Evolutionary conservation across 306 rosid genomes (phyloP).

Genomic region (Betula pendula): DNA sequence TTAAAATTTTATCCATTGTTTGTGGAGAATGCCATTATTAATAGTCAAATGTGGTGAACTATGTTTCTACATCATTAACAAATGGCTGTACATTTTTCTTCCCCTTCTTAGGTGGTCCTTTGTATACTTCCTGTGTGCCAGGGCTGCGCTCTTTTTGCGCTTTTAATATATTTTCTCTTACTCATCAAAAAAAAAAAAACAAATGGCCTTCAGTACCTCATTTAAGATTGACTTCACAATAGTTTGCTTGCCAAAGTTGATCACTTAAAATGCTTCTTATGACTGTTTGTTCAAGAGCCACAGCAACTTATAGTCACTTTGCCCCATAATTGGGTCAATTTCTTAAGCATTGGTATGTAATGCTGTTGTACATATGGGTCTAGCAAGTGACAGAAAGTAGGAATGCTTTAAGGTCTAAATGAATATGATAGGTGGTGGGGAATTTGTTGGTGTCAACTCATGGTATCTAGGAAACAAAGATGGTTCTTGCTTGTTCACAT

Average conservation of each 20-base stretch:
- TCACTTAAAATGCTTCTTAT: background rate
- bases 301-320: background rate
- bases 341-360: background rate
- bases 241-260: background rate
- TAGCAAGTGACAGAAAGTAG: background rate
- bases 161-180: too few relatives aligned
- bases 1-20: constrained; percentile 5
- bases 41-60: background rate
- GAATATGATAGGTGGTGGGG: background rate
- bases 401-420: background rate
- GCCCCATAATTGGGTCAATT: background rate
- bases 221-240: background rate
- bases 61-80: background rate
- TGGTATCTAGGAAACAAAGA: background rate
- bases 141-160: too few relatives aligned
- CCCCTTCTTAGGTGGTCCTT: too few relatives aligned
- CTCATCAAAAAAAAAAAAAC: too few relatives aligned
- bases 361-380: background rate
- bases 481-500: background rate
- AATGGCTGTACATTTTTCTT: too few relatives aligned
- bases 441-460: background rate
- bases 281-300: background rate
- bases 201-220: background rate
- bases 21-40: background rate
- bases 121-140: too few relatives aligned